Evolutionary conservation across 1,139 yeast genomes (phyloP).

Genomic region (Suhomyces guaymorum): DNA sequence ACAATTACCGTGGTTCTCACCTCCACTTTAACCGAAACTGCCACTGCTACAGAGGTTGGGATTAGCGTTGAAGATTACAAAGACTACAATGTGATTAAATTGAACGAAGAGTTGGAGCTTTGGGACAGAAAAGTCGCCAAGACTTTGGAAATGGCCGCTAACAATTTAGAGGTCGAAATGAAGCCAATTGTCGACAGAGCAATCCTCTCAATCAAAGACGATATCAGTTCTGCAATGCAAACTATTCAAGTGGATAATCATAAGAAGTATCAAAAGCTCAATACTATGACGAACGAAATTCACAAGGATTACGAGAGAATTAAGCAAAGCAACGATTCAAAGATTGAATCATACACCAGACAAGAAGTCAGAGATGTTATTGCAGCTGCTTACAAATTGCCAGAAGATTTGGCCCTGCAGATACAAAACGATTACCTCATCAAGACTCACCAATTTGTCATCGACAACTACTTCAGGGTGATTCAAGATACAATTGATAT

Average conservation of each 20-base stretch:
- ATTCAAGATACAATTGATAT: conserved; percentile 62
- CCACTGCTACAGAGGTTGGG: conserved; percentile 11
- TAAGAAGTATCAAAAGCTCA: conserved; percentile 46
- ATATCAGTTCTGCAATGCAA: conserved; percentile 42
- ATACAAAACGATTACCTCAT: conserved; percentile 38
- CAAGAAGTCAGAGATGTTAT: conserved; percentile 60
- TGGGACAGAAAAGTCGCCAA: conserved; percentile 42
- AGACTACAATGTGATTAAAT: conserved; percentile 7
- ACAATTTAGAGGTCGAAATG: conserved; percentile 43
- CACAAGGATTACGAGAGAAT: conserved; percentile 51
- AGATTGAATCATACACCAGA: conserved; percentile 44
- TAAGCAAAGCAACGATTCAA: conserved; percentile 36
- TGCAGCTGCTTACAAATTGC: conserved; percentile 35
- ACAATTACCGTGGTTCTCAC: conserved; percentile 29
- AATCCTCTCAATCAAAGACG: conserved; percentile 35
- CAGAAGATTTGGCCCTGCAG: conserved; percentile 33
- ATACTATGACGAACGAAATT: conserved; percentile 48
- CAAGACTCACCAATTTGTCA: conserved; percentile 31
- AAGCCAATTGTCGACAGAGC: conserved; percentile 35
- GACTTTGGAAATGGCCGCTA: conserved; percentile 44
- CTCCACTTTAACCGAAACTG: conserved; percentile 27
- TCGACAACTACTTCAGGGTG: conserved; percentile 41
- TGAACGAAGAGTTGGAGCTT: conserved; percentile 32
- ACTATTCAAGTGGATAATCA: conserved; percentile 44
- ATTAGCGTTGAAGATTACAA: conserved; percentile 11